Evolutionary conservation across 306 rosid genomes (phyloP).

Genomic region (Pyrus pyrifolia): DNA sequence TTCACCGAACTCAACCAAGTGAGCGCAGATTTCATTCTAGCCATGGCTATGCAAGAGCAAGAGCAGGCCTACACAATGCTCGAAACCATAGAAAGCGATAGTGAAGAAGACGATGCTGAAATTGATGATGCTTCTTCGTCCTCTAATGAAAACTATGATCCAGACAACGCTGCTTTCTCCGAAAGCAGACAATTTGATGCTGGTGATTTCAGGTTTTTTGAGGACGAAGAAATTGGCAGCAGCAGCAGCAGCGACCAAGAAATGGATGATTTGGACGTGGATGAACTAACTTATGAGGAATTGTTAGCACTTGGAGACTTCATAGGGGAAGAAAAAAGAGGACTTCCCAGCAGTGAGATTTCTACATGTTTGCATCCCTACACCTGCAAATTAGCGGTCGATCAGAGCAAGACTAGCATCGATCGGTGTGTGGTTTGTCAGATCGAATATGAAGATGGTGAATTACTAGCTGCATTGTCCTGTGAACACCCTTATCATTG

Average conservation of each 20-base stretch:
- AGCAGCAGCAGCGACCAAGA: constrained; percentile 26
- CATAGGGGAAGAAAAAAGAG: constrained; percentile 73
- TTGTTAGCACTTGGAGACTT: constrained; percentile 64
- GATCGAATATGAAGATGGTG: constrained; percentile 71
- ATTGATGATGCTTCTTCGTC: constrained; percentile 11
- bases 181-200: constrained; percentile 30
- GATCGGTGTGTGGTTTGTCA: constrained; percentile 88
- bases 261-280: constrained; percentile 37
- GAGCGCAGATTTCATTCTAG: constrained; percentile 43
- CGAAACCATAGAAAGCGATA: constrained; percentile 46
- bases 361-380: constrained; percentile 42
- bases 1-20: constrained; percentile 48
- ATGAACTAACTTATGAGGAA: constrained; percentile 75
- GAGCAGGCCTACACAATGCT: constrained; percentile 36
- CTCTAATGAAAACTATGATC: constrained; percentile 4
- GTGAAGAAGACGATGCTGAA: constrained; percentile 24
- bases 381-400: not conserved
- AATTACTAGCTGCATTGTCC: constrained; percentile 43
- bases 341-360: constrained; percentile 50
- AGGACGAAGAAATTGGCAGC: constrained; percentile 22
- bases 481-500: constrained; percentile 84
- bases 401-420: constrained; percentile 23
- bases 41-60: constrained; percentile 58
- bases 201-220: constrained; percentile 34
- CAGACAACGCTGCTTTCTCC: constrained; percentile 13